Evolutionary conservation across 108 stramenopile genomes (phyloP).

Genomic region (Epipyxis sp.): DNA sequence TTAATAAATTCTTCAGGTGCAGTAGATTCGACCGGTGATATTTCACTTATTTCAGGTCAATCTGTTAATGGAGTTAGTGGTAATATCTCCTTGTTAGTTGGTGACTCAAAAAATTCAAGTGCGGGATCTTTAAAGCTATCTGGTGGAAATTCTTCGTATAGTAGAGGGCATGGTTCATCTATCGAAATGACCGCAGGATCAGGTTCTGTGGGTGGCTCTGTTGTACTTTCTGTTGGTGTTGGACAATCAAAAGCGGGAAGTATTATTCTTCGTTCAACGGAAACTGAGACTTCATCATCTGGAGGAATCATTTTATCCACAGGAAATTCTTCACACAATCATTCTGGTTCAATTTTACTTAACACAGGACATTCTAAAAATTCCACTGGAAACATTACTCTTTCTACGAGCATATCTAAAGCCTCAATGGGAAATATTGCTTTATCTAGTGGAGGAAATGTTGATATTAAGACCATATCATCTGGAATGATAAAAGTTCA

Average conservation of each 20-base stretch:
- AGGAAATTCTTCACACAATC: neutral
- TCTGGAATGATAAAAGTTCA: neutral
- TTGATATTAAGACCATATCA: neutral
- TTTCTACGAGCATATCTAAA: neutral
- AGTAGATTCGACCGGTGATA: neutral
- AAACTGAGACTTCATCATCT: neutral
- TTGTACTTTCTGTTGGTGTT: neutral
- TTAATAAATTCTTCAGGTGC: neutral
- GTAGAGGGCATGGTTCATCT: no score
- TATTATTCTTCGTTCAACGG: neutral
- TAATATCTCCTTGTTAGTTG: neutral
- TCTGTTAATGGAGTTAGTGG: slow-evolving; percentile 1
- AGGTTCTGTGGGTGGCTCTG: neutral
- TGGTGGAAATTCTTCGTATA: no score
- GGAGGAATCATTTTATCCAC: neutral
- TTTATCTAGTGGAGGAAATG: neutral
- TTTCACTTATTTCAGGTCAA: neutral
- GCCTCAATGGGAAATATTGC: neutral
- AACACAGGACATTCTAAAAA: neutral
- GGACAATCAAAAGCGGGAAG: neutral
- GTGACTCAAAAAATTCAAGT: neutral
- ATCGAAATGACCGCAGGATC: no score
- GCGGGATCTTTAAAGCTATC: neutral
- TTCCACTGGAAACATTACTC: neutral
- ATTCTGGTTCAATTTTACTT: slow-evolving; percentile 14